Percentiles rank a stretch among this genome's conserved stretches.
Conservation (phyloP, 2,329 filamentous ascomycete genomes). For the Trichoderma simmonsii region DNA sequence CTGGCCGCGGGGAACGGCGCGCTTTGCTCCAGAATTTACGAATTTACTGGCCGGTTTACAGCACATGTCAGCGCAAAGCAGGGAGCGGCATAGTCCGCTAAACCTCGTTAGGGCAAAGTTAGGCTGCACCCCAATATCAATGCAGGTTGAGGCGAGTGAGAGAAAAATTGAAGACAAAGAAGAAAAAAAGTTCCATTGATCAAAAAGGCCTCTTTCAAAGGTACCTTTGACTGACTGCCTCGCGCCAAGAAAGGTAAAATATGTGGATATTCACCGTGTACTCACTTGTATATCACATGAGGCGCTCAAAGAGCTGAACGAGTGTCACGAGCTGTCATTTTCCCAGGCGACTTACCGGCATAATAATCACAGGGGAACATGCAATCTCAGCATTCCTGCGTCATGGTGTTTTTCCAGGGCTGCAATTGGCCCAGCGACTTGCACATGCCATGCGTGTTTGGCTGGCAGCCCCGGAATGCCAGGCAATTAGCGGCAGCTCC, state of each 20-base stretch:
- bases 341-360: background rate
- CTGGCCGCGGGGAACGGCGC: constrained; percentile 6
- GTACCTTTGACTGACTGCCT: background rate
- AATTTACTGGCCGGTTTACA: background rate
- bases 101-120: constrained; percentile 2
- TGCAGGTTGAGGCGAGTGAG: background rate
- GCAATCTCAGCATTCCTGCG: constrained; percentile 9
- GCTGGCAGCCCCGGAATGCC: background rate
- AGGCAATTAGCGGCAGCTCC: background rate
- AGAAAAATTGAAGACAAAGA: background rate
- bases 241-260: background rate
- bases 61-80: constrained; percentile 10
- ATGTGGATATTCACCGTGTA: background rate
- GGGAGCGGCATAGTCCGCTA: background rate
- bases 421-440: background rate
- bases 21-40: background rate
- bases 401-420: background rate
- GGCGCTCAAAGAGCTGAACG: background rate
- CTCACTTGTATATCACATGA: background rate
- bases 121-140: background rate
- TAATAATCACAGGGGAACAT: background rate
- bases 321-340: background rate
- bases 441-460: constrained; percentile 14
- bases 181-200: background rate
- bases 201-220: background rate